Evolutionary conservation across 345 rosid species (phyloP).

Genomic region (Populus nigra): DNA sequence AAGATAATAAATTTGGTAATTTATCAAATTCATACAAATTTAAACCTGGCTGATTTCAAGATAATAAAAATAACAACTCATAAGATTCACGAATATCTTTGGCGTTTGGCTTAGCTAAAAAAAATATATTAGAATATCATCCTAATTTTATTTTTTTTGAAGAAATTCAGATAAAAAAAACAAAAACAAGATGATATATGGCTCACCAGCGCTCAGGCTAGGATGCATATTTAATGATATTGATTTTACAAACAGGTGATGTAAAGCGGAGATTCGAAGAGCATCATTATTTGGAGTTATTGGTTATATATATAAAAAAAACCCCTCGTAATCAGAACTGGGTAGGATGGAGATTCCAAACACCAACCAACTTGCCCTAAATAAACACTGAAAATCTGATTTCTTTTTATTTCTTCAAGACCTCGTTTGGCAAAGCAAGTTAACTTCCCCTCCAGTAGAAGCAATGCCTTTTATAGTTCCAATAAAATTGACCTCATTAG

Average conservation of each 20-base stretch:
- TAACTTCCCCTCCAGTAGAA: background rate
- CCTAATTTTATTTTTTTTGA: too few relatives aligned
- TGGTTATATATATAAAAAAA: background rate
- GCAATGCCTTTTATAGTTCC: slow-evolving; percentile 9
- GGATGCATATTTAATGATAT: too few relatives aligned
- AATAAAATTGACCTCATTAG: background rate
- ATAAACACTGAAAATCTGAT: slow-evolving; percentile 2
- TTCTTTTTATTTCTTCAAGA: slow-evolving; percentile 5
- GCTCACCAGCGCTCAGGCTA: too few relatives aligned
- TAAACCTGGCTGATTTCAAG: too few relatives aligned
- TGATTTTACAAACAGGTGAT: too few relatives aligned
- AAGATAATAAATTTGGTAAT: accelerated
- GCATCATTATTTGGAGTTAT: background rate
- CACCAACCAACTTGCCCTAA: slow-evolving; percentile 30
- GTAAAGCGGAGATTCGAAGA: background rate
- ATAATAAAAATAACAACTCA: too few relatives aligned
- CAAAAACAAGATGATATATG: too few relatives aligned
- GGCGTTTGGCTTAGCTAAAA: too few relatives aligned
- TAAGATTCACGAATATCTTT: too few relatives aligned
- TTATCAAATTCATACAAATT: too few relatives aligned
- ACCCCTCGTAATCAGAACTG: background rate
- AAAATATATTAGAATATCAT: too few relatives aligned
- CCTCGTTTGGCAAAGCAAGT: slow-evolving; percentile 18
- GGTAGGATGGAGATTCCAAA: slow-evolving; percentile 4
- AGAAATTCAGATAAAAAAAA: too few relatives aligned